Evolutionary conservation across 139 green algal species (phyloP), one percentile per base, ranked within the genome.

Genomic region (Picocystis salinarum): DNA sequence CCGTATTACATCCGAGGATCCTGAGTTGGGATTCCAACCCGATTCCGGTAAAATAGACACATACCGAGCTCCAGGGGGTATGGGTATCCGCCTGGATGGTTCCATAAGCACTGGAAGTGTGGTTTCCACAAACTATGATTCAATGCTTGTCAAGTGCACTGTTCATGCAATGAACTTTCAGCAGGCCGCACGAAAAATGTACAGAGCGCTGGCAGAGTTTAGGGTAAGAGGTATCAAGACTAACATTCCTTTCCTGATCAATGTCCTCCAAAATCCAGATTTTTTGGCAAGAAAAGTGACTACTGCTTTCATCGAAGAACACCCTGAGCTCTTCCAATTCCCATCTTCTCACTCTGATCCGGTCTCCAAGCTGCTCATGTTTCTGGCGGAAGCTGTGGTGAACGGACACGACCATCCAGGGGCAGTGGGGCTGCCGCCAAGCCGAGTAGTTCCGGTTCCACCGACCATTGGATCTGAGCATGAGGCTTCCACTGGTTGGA

Each of bases 1-100:
- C 70, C 72, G 85, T 25, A 70, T 96, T 12, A 96, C 84, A 5
- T 68, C 48, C 18, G 85, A 96, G 64, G 82, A 96, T 66, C 77
- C 85, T 9, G 69, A 76, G 40, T 50, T 72, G 42, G 82, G 85
- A 61, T 95, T 95, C 67, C 70, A 79, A 61, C 85, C 85, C 0
- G 84, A 92, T 58, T 55, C 55, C 6, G 83, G 83, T 13, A 68
- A 73, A 23, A 73, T 94, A 25, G 70, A 84, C 52, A 75, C 76
- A 7, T 82, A 82, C 61, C 75, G 77, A 26, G 41, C 78, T 6
- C 76, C 83, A 6, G 83, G 83, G 13, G 83, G 83, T 25, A 70
- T 71, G 4, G 83, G 83, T 42, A 81, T 94, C 50, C 70, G 83
- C 28, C 56, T 94, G 45, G 83, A 94, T 66, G 77, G 80, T 42